Evolutionary conservation across 306 rosid species (phyloP).

Genomic region (Neltuma alba): DNA sequence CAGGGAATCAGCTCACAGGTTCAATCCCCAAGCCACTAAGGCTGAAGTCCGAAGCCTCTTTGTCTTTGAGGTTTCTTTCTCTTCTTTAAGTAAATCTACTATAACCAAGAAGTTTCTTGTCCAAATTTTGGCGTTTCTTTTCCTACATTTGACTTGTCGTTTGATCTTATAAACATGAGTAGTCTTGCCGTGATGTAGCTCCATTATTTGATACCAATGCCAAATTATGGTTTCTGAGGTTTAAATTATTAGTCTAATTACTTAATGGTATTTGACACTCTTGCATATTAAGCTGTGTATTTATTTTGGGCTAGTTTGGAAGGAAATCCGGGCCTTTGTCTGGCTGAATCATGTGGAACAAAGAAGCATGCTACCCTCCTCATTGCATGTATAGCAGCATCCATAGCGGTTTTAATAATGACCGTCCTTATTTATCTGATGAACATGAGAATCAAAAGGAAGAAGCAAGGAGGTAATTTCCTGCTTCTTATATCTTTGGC

Average conservation of each 20-base stretch:
- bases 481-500: neutral
- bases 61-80: slow-evolving; percentile 33
- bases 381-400: slow-evolving; percentile 5
- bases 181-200: neutral
- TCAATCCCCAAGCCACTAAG: slow-evolving; percentile 31
- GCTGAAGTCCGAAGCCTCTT: slow-evolving; percentile 17
- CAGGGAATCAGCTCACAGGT: slow-evolving; percentile 38
- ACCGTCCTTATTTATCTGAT: slow-evolving; percentile 8
- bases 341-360: neutral
- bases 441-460: slow-evolving; percentile 15
- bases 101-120: no score
- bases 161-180: neutral
- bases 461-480: slow-evolving; percentile 9
- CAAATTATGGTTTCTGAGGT: neutral
- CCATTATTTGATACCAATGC: neutral
- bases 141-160: neutral
- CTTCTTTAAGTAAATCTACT: no score
- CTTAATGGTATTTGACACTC: neutral
- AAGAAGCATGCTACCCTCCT: slow-evolving; percentile 6
- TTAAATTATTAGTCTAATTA: neutral
- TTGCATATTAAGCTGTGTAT: neutral
- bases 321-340: slow-evolving; percentile 1
- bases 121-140: neutral
- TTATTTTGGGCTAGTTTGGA: neutral
- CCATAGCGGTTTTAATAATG: slow-evolving; percentile 4